These are phyloP conservation scores for Ascochyta viciae-villosae DNA, from an alignment of 2,329 filamentous ascomycete species.

Conservation along the genomic window DNA sequence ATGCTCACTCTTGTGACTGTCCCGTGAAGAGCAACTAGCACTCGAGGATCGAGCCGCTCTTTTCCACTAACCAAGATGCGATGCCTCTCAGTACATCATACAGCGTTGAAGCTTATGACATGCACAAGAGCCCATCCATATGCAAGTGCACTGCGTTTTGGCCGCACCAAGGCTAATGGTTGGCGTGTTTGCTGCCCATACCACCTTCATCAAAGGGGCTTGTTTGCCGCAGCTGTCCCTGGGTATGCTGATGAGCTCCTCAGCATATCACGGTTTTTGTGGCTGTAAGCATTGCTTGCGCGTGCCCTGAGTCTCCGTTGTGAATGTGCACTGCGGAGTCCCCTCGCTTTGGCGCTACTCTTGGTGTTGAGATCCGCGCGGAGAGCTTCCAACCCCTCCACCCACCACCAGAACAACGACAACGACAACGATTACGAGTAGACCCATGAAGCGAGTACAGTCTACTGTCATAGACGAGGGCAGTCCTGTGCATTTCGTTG, in stretches of 20 bases:
- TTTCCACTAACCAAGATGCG: too few species aligned
- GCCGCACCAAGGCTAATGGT: background rate
- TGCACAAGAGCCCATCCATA: background rate
- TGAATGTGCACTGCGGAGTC: background rate
- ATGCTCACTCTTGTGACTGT: too few species aligned
- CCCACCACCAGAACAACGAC: background rate
- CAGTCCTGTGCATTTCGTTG: background rate
- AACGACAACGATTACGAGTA: background rate
- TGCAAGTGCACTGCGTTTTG: background rate
- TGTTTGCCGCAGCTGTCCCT: background rate
- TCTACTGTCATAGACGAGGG: background rate
- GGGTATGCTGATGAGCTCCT: background rate
- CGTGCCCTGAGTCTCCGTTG: background rate
- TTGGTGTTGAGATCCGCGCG: slow-evolving; percentile 1
- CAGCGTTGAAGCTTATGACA: too few species aligned
- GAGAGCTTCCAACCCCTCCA: background rate
- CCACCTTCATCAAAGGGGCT: background rate
- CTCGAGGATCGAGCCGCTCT: too few species aligned
- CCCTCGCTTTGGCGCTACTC: slow-evolving; percentile 1
- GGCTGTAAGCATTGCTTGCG: background rate
- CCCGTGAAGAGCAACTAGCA: too few species aligned
- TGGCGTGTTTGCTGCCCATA: background rate
- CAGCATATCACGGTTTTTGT: background rate
- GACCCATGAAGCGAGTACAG: background rate
- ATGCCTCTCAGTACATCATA: too few species aligned